phyloP scores from a whole-genome alignment of 2,329 filamentous ascomycete genomes.

The Cladosporium sp. region DNA sequence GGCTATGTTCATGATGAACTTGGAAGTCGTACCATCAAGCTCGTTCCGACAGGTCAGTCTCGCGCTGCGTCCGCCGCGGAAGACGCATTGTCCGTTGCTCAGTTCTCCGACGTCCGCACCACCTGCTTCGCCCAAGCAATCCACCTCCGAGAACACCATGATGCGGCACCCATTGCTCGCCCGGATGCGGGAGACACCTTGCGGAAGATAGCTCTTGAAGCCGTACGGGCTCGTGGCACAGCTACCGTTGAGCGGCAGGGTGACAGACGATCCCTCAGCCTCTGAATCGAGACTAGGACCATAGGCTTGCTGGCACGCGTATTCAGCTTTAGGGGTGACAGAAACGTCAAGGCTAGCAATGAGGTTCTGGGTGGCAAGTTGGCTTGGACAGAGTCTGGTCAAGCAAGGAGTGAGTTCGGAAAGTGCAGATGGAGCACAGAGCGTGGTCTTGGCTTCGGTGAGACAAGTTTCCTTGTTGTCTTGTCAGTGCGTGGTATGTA shows the following conservation, averaged over 20 bases:
- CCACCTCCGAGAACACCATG: constrained; percentile 9
- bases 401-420: constrained; percentile 11
- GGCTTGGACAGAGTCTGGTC: constrained; percentile 7
- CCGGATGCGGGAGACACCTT: neutral
- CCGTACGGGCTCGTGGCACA: constrained; percentile 15
- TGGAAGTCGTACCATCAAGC: constrained; percentile 1
- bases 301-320: constrained; percentile 13
- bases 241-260: constrained; percentile 10
- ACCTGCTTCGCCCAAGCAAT: constrained; percentile 8
- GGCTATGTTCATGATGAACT: neutral
- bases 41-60: constrained; percentile 10
- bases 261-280: constrained; percentile 1
- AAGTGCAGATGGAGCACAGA: constrained; percentile 4
- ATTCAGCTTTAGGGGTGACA: constrained; percentile 12
- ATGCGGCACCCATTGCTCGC: constrained; percentile 6
- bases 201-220: constrained; percentile 14
- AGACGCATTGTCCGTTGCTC: constrained; percentile 11
- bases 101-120: neutral
- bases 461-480: constrained; percentile 11
- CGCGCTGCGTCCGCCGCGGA: constrained; percentile 13
- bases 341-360: constrained; percentile 10
- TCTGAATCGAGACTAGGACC: neutral
- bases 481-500: neutral
- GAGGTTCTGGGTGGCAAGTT: constrained; percentile 5
- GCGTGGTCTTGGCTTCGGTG: neutral